Base-by-base conservation (phyloP, 2,329 filamentous ascomycete species). In the Penicillium expansum region DNA sequence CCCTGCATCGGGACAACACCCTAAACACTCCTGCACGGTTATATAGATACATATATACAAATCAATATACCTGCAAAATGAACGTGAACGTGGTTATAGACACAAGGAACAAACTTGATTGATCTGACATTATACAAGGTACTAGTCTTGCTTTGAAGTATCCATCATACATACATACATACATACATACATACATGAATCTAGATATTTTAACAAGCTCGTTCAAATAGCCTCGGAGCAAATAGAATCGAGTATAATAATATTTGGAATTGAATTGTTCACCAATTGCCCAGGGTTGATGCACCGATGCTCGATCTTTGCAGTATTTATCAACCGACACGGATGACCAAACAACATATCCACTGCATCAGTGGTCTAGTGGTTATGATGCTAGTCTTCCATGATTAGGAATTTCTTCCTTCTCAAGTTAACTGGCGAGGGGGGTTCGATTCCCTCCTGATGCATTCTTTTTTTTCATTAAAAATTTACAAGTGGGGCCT, bases 381-480 rank as follows among this genome's bases (percentile, higher is more conserved):
- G 43, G 43, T 47, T 47, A 47, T 47, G 43, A 47, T 47, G 29
- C 43, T 47, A 47, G 43, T 47, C 43, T 47, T 47, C 43, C 43
- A 47, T 38, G 29, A 22, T 32, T 13, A 47, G 43, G 43, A 32
- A 42, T 29, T 20, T 44, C 2, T 14, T 47, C 29, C 43, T 47
- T 6, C 11, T 33, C 43, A 16, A 33, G 43, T 22, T 16, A 47
- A 47, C 43, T 47, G 43, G 43, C 29, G 43, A 47, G 43, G 43
- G 43, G 43, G 43, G 43, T 47, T 47, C 43, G 43, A 47, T 47
- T 47, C 43, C 43, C 43, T 47, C 43, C 43, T 47, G 43, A 47
- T 47, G 43, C 43, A 47, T 33, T 47, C 29, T 33, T 47, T 47
- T 47, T 33, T 47, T 47, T 33, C 33, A 38, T 27, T 10, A n/a